phyloP scores from a whole-genome alignment of 192 early-diverging fungal species.

The Entomortierella parvispora region DNA sequence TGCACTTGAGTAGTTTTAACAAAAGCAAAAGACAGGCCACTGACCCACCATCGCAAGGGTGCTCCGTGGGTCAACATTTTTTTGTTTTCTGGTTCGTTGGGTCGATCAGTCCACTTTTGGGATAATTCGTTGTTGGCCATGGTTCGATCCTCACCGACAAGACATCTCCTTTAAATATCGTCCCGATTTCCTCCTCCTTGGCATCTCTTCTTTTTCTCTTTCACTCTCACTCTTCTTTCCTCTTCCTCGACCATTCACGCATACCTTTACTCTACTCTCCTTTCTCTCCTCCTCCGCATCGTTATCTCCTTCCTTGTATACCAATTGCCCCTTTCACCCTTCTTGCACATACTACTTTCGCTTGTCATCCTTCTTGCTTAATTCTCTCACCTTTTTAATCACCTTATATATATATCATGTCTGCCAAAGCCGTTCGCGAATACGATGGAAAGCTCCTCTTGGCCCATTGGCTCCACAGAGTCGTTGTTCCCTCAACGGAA shows the following conservation, averaged over 20 bases:
- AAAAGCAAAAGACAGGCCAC: no score
- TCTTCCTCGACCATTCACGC: background rate
- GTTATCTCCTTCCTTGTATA: background rate
- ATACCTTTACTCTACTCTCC: background rate
- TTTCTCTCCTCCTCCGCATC: background rate
- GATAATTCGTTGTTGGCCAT: no score
- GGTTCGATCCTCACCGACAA: no score
- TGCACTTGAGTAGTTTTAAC: no score
- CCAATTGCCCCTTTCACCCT: background rate
- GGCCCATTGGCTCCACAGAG: slow-evolving; percentile 83
- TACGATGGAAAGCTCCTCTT: slow-evolving; percentile 98
- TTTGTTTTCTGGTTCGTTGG: no score
- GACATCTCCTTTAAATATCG: no score
- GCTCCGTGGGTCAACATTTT: no score
- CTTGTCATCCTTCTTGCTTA: background rate
- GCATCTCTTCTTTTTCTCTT: no score
- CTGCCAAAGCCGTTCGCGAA: slow-evolving; percentile 94
- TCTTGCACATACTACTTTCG: background rate
- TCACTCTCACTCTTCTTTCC: no score
- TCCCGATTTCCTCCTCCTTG: no score
- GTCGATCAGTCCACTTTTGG: no score
- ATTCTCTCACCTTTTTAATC: background rate
- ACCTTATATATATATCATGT: slow-evolving; percentile 74
- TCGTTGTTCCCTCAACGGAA: slow-evolving; percentile 56
- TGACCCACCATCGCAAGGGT: no score